Conservation (phyloP, 768 basidiomycete genomes). For the Ramaria rubella region DNA sequence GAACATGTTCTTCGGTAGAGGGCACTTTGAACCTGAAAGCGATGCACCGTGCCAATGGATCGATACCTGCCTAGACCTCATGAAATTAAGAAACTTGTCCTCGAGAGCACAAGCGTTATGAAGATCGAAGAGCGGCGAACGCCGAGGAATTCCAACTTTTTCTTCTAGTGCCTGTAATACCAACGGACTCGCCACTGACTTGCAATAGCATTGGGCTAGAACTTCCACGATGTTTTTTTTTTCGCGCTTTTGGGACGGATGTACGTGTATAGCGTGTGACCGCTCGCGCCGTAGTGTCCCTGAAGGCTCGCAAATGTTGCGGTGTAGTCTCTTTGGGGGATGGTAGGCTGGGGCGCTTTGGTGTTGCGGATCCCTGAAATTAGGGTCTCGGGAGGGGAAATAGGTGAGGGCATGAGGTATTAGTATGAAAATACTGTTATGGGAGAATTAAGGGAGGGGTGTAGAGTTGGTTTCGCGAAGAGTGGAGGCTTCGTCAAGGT, state of each 20-base stretch:
- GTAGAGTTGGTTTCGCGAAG: too few relatives aligned
- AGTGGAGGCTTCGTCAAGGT: too few relatives aligned
- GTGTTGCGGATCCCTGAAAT: neutral
- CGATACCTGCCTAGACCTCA: too few relatives aligned
- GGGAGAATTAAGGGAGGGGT: too few relatives aligned
- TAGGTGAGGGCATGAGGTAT: neutral
- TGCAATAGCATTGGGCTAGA: neutral
- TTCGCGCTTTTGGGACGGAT: neutral
- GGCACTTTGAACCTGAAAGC: too few relatives aligned
- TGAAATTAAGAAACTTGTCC: too few relatives aligned
- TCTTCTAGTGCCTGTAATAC: neutral
- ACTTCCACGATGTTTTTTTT: neutral
- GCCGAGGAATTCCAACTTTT: neutral
- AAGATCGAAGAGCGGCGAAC: neutral
- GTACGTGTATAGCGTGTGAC: neutral
- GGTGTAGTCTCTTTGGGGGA: neutral
- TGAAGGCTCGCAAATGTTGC: neutral
- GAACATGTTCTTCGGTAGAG: too few relatives aligned
- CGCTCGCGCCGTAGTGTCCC: constrained; percentile 1
- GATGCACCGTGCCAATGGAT: too few relatives aligned
- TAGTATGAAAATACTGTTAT: too few relatives aligned
- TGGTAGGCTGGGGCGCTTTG: neutral
- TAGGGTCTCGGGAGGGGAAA: neutral
- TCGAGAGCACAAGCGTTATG: too few relatives aligned
- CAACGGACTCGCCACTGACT: too few relatives aligned